These are phyloP conservation scores for Mycocentrospora acerina DNA, from an alignment of 2,329 filamentous ascomycete species.

Conservation along the genomic window DNA sequence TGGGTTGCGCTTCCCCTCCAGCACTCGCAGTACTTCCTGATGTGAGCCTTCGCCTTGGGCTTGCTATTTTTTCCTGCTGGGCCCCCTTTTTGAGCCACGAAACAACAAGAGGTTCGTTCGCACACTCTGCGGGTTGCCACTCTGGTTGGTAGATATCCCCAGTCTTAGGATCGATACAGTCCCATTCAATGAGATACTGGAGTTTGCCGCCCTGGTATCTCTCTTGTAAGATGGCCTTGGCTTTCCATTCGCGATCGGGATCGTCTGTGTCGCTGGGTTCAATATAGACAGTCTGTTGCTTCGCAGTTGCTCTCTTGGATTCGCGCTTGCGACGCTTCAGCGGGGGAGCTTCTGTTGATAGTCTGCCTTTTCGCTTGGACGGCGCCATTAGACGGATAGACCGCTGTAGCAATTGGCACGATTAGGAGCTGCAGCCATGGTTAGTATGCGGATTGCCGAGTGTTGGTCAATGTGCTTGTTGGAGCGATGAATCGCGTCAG, in stretches of 20 bases:
- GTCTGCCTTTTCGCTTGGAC: constrained; percentile 17
- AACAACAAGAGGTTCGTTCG: constrained; percentile 37
- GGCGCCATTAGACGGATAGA: constrained; percentile 29
- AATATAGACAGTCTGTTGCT: constrained; percentile 18
- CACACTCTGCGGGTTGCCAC: constrained; percentile 52
- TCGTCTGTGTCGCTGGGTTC: constrained; percentile 11
- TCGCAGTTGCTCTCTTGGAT: constrained; percentile 10
- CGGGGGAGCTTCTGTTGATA: no score
- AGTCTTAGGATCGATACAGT: constrained; percentile 50
- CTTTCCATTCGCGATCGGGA: constrained; percentile 11
- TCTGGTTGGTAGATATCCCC: constrained; percentile 51
- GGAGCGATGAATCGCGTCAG: constrained; percentile 1
- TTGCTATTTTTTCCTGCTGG: constrained; percentile 2
- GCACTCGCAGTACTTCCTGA: no score
- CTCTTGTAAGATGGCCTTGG: constrained; percentile 19
- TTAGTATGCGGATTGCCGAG: constrained; percentile 7
- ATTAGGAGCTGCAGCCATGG: constrained; percentile 19
- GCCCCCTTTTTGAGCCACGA: constrained; percentile 23
- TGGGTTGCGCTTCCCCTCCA: no score
- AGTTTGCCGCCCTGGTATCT: constrained; percentile 20
- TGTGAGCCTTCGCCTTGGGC: no score
- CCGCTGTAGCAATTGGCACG: constrained; percentile 6
- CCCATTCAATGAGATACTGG: constrained; percentile 60
- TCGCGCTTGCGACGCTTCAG: constrained; percentile 7
- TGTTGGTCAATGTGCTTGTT: not conserved